A percentile compares a stretch with the other conserved stretches of the same genome.
Conservation (phyloP, 768 basidiomycete species). For the Trametes cingulata region DNA sequence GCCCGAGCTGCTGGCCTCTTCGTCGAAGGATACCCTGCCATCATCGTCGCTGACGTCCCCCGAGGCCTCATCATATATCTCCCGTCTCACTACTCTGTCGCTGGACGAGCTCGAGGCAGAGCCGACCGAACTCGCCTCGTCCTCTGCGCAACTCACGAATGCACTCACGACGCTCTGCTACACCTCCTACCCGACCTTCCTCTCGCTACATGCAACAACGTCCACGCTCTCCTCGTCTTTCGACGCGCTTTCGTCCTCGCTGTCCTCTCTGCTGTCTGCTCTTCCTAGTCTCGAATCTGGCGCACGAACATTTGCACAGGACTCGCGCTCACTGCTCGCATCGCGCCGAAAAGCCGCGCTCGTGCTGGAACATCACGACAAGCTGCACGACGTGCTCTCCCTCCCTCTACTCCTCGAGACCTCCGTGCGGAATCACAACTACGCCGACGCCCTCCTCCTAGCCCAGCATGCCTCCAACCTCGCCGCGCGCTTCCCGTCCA, state of each 20-base stretch:
- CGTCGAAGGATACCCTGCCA: slow-evolving; percentile 21
- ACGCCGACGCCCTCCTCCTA: slow-evolving; percentile 88
- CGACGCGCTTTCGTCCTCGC: slow-evolving; percentile 70
- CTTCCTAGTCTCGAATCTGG: slow-evolving; percentile 78
- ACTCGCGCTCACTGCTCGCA: slow-evolving; percentile 71
- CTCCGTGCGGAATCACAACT: slow-evolving; percentile 90
- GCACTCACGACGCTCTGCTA: slow-evolving; percentile 89
- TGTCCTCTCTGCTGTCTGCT: slow-evolving; percentile 66
- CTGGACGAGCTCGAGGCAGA: slow-evolving; percentile 71
- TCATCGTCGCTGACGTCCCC: slow-evolving; percentile 21
- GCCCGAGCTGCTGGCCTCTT: slow-evolving; percentile 24
- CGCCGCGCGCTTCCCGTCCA: slow-evolving; percentile 42
- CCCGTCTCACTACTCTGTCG: slow-evolving; percentile 62
- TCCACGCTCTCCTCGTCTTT: slow-evolving; percentile 73
- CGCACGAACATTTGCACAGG: slow-evolving; percentile 68
- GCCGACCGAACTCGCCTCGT: slow-evolving; percentile 76
- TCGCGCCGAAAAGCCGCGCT: slow-evolving; percentile 75
- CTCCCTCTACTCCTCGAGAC: slow-evolving; percentile 90
- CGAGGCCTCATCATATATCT: slow-evolving; percentile 52
- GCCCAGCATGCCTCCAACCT: slow-evolving; percentile 62
- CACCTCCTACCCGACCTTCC: slow-evolving; percentile 88
- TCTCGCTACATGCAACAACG: slow-evolving; percentile 83
- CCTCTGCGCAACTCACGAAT: slow-evolving; percentile 83
- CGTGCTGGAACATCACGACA: slow-evolving; percentile 94
- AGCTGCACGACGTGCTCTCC: slow-evolving; percentile 88